Base-by-base conservation (phyloP, 257 asterid species). In the Salvia hispanica region DNA sequence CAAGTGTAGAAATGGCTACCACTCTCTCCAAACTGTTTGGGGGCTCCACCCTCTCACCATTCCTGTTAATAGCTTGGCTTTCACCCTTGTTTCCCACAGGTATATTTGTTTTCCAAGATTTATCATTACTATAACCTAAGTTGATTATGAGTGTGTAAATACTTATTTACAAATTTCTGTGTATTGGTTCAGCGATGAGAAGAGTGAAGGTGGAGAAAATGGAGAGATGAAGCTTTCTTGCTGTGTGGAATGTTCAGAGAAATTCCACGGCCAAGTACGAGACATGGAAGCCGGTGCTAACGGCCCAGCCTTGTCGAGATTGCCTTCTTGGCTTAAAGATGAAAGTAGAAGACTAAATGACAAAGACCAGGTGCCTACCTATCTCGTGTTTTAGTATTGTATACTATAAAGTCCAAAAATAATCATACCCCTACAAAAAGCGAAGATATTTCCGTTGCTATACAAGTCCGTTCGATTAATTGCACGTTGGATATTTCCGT, bases 241-340 rank as follows among this genome's bases (percentile, higher is more conserved):
- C 50, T 84, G 91, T 70, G 73, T 39, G 14, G 88, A 82, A 69
- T 86, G 90, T 59, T 69, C 73, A 0, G 70, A 58, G 7, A 84
- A 82, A 67, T 85, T 81, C 31, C 81, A 85, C 70, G 61, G 58
- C 7, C 84, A 81, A 74, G 85, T 80, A 56, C 64, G 71, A 58
- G 70, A 71, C 16, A 36, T 78, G 65, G 74, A 47, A 63, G 58
- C 21, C 7, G 66, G 25, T 12, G 61, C 21, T n/a, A 60, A 52
- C 10, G 85, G 74, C 37, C 64, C 80, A 54, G 67, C 85, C 28
- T 62, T 82, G 50, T 79, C 95, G 34, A 78, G 74, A 66, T 64
- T 90, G 67, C 97, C 97, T 58, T 74, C 82, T 58, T 91, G 97
- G 97, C 96, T 88, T 14, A 86, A 77, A 70, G 83, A 83, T 51